A percentile compares a stretch with the other conserved stretches of the same genome.
Evolutionary conservation across 1,284 basidiomycete species (phyloP).

Genomic region (Macrocystidia cucumis): DNA sequence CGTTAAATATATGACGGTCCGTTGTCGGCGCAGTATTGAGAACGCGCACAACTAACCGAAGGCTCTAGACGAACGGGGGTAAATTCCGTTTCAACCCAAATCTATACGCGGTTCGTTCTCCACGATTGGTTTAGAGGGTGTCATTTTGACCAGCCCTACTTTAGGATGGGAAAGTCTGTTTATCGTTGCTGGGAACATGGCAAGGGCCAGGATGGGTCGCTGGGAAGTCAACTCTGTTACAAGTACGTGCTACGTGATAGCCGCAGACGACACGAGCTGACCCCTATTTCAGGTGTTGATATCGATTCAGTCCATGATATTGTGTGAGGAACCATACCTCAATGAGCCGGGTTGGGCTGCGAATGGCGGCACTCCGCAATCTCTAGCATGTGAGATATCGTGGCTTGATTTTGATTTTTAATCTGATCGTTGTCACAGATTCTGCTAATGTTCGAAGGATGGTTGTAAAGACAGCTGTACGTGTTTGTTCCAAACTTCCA

Average conservation of each 20-base stretch:
- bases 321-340: slow-evolving; percentile 83
- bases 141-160: too few species aligned
- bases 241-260: slow-evolving; percentile 33
- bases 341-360: slow-evolving; percentile 87
- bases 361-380: slow-evolving; percentile 62
- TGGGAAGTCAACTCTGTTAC: slow-evolving; percentile 78
- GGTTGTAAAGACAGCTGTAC: slow-evolving; percentile 80
- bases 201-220: slow-evolving; percentile 83
- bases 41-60: slow-evolving; percentile 6
- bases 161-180: slow-evolving; percentile 86
- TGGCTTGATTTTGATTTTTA: slow-evolving; percentile 2
- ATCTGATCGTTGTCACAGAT: slow-evolving; percentile 34
- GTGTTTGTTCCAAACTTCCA: slow-evolving; percentile 14
- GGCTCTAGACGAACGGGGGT: slow-evolving; percentile 73
- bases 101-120: slow-evolving; percentile 65
- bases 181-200: slow-evolving; percentile 90
- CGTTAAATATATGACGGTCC: slow-evolving; percentile 87
- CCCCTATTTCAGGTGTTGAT: slow-evolving; percentile 57
- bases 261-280: too few species aligned
- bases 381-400: slow-evolving; percentile 55
- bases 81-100: slow-evolving; percentile 89
- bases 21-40: slow-evolving; percentile 12
- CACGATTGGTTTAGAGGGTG: slow-evolving; percentile 3
- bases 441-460: slow-evolving; percentile 84
- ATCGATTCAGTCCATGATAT: slow-evolving; percentile 91